Evolutionary conservation across 352 stramenopile species (phyloP), one percentile per base, ranked within the genome.

Genomic region (Phytophthora kernoviae): DNA sequence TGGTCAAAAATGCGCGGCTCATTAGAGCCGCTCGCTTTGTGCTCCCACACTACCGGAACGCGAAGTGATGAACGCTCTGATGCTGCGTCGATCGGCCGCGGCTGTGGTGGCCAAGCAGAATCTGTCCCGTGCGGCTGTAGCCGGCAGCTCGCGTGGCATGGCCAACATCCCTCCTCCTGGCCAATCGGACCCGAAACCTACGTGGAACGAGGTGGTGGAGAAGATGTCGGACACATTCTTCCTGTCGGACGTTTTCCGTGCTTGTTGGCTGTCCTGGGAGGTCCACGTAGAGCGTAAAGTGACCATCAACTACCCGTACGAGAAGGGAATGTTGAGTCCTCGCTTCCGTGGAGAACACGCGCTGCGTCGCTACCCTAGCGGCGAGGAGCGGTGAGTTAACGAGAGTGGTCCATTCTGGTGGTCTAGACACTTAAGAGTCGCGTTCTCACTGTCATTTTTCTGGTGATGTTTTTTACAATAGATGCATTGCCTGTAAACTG

Each of bases 401-500:
- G 5, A 9, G 15, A 30, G 34, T 18, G 11, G 10, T 11, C 14
- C 47, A 14, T 65, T 65, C 55, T 59, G 34, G 45, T 72, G 61
- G 49, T 68, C 12, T 41, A 21, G 36, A 7, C 50, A 30, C n/a
- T 20, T 43, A 62, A 56, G 26, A 51, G 46, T 55, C 39, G 36
- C 24, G 17, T 53, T 24, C 14, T 36, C 15, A 66, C 44, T 37
- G 5, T 48, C 32, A 33, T 20, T 58, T n/a, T 8, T 36, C 24
- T 65, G 41, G 21, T 58, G 43, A 17, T 51, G 12, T 43, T 53
- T n/a, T 39, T 40, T 14, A 11, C 24, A 62, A 33, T 60, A 95
- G 87, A 51, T 99, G 98, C 90, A 99, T 99, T 79, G 96, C 97
- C 1, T 99, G 98, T 80, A 99, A 99, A 87, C 84, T 99, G 9